Base-by-base conservation (phyloP, 352 stramenopile species). In the Plasmopara viticola region DNA sequence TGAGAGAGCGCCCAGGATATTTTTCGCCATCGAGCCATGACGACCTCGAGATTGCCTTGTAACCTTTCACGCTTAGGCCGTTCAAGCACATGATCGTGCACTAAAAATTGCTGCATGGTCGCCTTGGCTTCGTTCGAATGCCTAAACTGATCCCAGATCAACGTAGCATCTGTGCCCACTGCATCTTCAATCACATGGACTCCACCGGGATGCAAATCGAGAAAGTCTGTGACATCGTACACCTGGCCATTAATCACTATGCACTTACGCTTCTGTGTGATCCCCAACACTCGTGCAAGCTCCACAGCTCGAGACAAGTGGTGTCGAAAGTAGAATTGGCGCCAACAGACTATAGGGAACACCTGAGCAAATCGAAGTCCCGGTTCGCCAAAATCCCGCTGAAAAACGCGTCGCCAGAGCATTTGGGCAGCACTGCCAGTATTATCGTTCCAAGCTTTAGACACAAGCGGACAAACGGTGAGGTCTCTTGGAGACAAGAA, bases 281-380 rank as follows among this genome's bases (percentile, higher is more conserved):
- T 38, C 0, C 58, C 66, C 10, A 87, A 54, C 42, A 86, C 62
- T 13, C 73, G 71, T 37, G 78, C 65, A 10, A 85, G 61, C 53
- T 90, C 79, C 30, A 90, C 68, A 7, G 75, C 68, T 29, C 79
- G 72, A 33, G 76, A 87, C 14, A 85, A 41, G 44, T 75, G 76
- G 43, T 90, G 79, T 14, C 66, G 62, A 38, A 87, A 90, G 62
- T 87, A 90, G 47, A 84, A 88, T 41, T 85, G 72, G 13, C 75
- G 68, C 68, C 70, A 86, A 39, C 62, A 77, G 30, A 79, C 60
- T 41, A 75, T 74, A 8, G 72, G 68, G 49, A 85, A 78, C 28
- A 86, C 60, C 0, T 47, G 62, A 7, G 20, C 42, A 45, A 89
- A 89, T 9, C 70, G 67, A 18, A 74, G 57, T 5, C 76, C 76